These are phyloP conservation scores for Dioszegia hungarica DNA, from an alignment of 768 basidiomycete genomes.

Conservation along the genomic window DNA sequence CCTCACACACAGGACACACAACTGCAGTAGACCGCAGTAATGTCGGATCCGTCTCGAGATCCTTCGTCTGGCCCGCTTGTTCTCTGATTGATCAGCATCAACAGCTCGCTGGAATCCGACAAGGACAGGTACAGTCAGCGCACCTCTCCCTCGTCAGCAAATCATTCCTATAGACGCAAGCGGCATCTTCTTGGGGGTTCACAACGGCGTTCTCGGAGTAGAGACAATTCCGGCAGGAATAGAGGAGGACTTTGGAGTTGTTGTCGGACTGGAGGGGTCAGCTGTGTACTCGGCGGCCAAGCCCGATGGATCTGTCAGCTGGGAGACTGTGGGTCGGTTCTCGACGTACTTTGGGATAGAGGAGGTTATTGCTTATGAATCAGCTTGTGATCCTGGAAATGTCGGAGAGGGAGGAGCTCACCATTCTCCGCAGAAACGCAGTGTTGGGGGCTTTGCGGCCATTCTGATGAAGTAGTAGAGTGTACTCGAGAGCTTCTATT, in stretches of 20 bases:
- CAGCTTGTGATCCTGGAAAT: background rate
- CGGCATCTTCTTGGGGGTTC: slow-evolving; percentile 42
- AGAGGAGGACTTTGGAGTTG: slow-evolving; percentile 76
- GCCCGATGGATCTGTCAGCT: background rate
- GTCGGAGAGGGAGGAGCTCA: slow-evolving; percentile 12
- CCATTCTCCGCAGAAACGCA: slow-evolving; percentile 86
- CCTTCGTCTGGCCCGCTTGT: slow-evolving; percentile 83
- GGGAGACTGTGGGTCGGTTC: background rate
- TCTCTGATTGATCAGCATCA: slow-evolving; percentile 58
- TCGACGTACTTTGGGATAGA: slow-evolving; percentile 61
- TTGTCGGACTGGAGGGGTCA: slow-evolving; percentile 65
- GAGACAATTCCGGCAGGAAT: slow-evolving; percentile 82
- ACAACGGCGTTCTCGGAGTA: slow-evolving; percentile 67
- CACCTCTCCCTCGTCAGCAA: slow-evolving; percentile 89
- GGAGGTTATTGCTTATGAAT: slow-evolving; percentile 68
- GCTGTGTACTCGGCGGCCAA: background rate
- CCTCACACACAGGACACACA: slow-evolving; percentile 71
- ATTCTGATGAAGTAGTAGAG: background rate
- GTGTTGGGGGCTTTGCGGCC: slow-evolving; percentile 48
- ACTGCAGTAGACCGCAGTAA: slow-evolving; percentile 77
- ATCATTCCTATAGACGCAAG: slow-evolving; percentile 90
- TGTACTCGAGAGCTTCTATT: too few relatives aligned
- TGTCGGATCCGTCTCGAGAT: slow-evolving; percentile 83
- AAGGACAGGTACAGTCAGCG: slow-evolving; percentile 26
- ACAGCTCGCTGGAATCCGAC: background rate